Conservation (phyloP, 1,284 basidiomycete species). For the Ceraceosorus bombacis region DNA sequence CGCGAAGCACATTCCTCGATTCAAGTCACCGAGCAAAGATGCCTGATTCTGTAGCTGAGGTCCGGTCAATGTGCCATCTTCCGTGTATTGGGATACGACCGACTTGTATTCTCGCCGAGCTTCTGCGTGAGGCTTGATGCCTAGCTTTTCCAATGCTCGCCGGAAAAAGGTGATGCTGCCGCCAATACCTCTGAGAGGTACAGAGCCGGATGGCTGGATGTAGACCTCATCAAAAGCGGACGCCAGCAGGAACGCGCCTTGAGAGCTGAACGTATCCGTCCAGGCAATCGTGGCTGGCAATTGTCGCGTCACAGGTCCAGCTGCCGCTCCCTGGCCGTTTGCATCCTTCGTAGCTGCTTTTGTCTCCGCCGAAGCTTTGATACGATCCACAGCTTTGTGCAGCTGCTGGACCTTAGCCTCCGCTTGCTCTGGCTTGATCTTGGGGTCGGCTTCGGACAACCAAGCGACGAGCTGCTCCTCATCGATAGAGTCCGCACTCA, state of each 20-base stretch:
- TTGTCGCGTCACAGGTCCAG: neutral
- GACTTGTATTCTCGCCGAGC: constrained; percentile 51
- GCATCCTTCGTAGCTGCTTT: neutral
- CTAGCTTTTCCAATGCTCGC: constrained; percentile 49
- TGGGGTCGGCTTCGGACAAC: too few relatives aligned
- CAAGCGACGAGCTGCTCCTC: too few relatives aligned
- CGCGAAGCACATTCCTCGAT: constrained; percentile 27
- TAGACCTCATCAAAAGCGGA: constrained; percentile 51
- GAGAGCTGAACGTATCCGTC: constrained; percentile 49
- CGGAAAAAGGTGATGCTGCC: constrained; percentile 37
- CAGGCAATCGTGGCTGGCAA: constrained; percentile 46
- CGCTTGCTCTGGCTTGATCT: too few relatives aligned
- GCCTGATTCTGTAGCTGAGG: constrained; percentile 39
- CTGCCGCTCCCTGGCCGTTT: constrained; percentile 5
- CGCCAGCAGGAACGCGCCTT: constrained; percentile 49
- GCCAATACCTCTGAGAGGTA: constrained; percentile 49
- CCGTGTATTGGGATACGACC: constrained; percentile 34
- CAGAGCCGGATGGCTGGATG: constrained; percentile 49
- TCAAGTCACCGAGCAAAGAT: constrained; percentile 42
- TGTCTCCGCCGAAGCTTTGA: constrained; percentile 14
- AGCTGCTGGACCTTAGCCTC: too few relatives aligned
- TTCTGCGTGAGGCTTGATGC: constrained; percentile 47
- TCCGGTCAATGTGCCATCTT: constrained; percentile 29
- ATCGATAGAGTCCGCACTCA: too few relatives aligned
- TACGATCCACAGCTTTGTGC: too few relatives aligned